Evolutionary conservation across 1,284 basidiomycete species (phyloP).

Genomic region (Boletus mariae): DNA sequence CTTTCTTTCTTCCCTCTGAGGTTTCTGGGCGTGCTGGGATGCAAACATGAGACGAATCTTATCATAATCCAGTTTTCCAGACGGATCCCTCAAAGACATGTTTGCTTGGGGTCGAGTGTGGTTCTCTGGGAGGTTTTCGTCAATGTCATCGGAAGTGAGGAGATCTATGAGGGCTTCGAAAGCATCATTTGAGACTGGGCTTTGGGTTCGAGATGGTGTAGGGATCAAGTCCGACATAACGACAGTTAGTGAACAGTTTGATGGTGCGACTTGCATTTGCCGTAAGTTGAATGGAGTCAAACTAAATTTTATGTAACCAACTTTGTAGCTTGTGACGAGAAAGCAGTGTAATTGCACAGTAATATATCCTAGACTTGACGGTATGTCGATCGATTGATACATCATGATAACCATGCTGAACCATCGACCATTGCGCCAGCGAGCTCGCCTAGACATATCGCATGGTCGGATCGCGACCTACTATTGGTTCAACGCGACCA

Average conservation of each 20-base stretch:
- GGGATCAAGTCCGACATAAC: slow-evolving; percentile 28
- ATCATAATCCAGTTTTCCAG: slow-evolving; percentile 31
- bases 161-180: slow-evolving; percentile 35
- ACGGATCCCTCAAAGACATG: slow-evolving; percentile 22
- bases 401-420: too few relatives aligned
- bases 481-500: background rate
- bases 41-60: slow-evolving; percentile 31
- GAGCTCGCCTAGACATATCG: too few relatives aligned
- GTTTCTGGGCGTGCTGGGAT: slow-evolving; percentile 8
- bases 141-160: slow-evolving; percentile 30
- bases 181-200: slow-evolving; percentile 24
- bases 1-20: background rate
- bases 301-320: too few relatives aligned
- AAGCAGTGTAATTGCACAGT: too few relatives aligned
- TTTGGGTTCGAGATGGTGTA: slow-evolving; percentile 22
- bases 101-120: slow-evolving; percentile 3
- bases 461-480: background rate
- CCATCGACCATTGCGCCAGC: too few relatives aligned
- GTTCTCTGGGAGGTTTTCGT: slow-evolving; percentile 9
- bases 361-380: too few relatives aligned
- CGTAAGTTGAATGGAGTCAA: too few relatives aligned
- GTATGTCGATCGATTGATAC: too few relatives aligned
- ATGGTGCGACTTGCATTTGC: too few relatives aligned
- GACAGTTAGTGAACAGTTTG: background rate
- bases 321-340: too few relatives aligned